Base-by-base conservation (phyloP, 1,284 basidiomycete genomes). In the Boletus semigastroideus region DNA sequence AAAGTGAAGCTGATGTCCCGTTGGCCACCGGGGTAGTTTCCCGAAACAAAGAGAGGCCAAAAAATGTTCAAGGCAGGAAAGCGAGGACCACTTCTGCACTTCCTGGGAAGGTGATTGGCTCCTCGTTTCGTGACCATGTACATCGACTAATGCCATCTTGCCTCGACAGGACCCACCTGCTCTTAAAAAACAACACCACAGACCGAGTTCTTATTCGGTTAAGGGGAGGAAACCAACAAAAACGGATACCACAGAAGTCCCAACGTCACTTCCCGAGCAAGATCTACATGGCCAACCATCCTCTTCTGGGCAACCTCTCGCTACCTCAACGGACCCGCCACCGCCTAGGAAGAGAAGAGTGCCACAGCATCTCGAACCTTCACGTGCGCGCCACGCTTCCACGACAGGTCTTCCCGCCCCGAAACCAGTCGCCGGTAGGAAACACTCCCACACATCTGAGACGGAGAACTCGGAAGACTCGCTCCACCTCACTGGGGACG, bases 1-100 rank as follows among this genome's bases (percentile, higher is more conserved):
- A 66, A 20, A 68, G 59, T 10, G 67, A 68, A 9, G 61, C 59
- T 8, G 72, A 76, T 28, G 48, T 76, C 37, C 80, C 80, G n/a
- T 61, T 81, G 39, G 69, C 69, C 22, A 19, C 48, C 14, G 61
- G 59, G 45, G 43, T 47, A 27, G 55, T 50, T 42, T 46, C 51
- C 49, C 52, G 48, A 44, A 48, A 49, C 34, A 33, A 11, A n/a
- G 52, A 57, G 58, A 47, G 42, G 47, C 54, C 65, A 56, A 57
- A 33, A 40, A 20, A 6, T 28, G 30, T 42, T n/a, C 48, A 44
- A 39, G 42, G 37, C 43, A 49, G 39, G 20, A 58, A 56, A 20
- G 47, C 36, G 27, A 55, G 37, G 43, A 36, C 42, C 28, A 13
- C 40, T 19, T 42, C 53, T 36, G 27, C 25, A 47, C 34, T 28